These are phyloP conservation scores for Suillus subalutaceus DNA, from an alignment of 768 basidiomycete genomes.

Conservation along the genomic window DNA sequence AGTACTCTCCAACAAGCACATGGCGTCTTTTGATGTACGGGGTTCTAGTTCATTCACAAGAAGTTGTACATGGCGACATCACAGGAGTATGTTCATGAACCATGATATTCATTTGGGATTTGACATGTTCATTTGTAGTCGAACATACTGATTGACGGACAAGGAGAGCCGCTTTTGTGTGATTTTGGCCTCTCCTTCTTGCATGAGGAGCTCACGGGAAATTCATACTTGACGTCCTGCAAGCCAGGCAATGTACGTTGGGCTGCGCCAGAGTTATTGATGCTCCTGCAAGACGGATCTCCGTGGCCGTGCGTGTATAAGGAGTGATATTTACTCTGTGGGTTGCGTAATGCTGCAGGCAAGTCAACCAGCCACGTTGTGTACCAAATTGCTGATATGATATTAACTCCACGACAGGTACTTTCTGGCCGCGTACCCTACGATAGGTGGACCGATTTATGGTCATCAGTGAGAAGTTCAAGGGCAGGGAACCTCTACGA, in stretches of 20 bases:
- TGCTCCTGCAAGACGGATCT: conserved; percentile 4
- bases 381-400: too few relatives aligned
- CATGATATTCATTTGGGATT: background rate
- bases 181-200: conserved; percentile 49
- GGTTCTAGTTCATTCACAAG: conserved; percentile 9
- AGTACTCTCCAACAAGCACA: conserved; percentile 10
- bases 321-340: conserved; percentile 25
- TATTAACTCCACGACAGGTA: background rate
- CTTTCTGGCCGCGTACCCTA: conserved; percentile 15
- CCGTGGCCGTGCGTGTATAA: background rate
- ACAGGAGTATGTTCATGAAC: conserved; percentile 9
- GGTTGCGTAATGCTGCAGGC: conserved; percentile 26
- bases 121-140: conserved; percentile 8
- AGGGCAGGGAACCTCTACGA: background rate
- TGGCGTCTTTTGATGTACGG: background rate
- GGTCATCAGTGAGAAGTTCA: conserved; percentile 7
- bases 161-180: conserved; percentile 16
- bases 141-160: conserved; percentile 12
- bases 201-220: conserved; percentile 36
- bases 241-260: conserved; percentile 17
- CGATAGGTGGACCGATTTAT: background rate
- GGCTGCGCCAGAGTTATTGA: conserved; percentile 21
- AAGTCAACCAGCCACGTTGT: background rate
- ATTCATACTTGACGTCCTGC: conserved; percentile 21
- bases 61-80: conserved; percentile 14